A percentile compares a stretch with the other conserved stretches of the same genome.
Conservation (phyloP, 2,329 filamentous ascomycete species). For the Nemania abortiva region DNA sequence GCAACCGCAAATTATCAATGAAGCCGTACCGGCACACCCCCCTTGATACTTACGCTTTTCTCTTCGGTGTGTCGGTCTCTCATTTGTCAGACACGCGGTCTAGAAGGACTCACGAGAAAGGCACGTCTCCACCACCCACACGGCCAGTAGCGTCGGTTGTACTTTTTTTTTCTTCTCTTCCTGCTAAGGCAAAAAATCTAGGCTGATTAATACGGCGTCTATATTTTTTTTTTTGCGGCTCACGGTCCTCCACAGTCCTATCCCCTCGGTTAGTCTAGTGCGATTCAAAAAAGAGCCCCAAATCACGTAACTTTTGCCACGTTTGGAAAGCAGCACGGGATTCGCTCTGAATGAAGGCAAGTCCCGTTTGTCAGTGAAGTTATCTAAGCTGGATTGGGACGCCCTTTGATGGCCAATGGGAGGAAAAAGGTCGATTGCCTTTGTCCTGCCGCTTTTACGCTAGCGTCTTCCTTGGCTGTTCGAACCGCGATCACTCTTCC, state of each 20-base stretch:
- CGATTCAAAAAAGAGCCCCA: constrained; percentile 17
- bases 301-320: constrained; percentile 32
- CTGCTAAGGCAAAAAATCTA: constrained; percentile 14
- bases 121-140: constrained; percentile 32
- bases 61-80: constrained; percentile 41
- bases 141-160: constrained; percentile 4
- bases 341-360: constrained; percentile 29
- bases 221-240: constrained; percentile 29
- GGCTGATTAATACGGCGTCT: constrained; percentile 11
- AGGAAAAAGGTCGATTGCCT: constrained; percentile 1
- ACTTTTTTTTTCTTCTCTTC: background rate
- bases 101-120: constrained; percentile 22
- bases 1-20: constrained; percentile 28
- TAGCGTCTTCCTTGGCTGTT: constrained; percentile 29
- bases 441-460: constrained; percentile 37
- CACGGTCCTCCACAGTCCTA: constrained; percentile 8
- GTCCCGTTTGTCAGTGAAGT: constrained; percentile 13
- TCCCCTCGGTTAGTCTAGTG: constrained; percentile 1
- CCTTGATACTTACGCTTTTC: constrained; percentile 22
- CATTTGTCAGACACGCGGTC: constrained; percentile 47
- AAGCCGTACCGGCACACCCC: constrained; percentile 19
- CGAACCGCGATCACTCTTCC: constrained; percentile 32
- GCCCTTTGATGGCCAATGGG: constrained; percentile 26
- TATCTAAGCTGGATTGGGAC: constrained; percentile 28
- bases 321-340: constrained; percentile 19